Evolutionary conservation across 495 filamentous ascomycete genomes (phyloP).

Genomic region (Neurospora intermedia): DNA sequence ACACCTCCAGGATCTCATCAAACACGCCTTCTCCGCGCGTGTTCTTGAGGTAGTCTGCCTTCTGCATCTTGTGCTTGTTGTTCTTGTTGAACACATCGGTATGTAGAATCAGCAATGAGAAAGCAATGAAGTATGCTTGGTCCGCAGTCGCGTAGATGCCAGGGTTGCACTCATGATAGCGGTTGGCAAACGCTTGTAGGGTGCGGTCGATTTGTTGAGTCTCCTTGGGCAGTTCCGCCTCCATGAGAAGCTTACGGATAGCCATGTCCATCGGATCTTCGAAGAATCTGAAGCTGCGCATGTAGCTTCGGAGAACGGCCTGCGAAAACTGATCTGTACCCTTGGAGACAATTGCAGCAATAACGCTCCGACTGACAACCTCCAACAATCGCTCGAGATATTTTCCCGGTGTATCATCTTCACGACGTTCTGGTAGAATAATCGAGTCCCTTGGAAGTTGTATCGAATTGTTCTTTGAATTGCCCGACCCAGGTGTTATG

Average conservation of each 20-base stretch:
- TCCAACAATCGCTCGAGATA: constrained; percentile 79
- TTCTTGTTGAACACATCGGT: constrained; percentile 99
- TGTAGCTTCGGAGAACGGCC: constrained; percentile 80
- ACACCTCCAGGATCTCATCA: constrained; percentile 86
- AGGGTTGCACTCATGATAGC: constrained; percentile 97
- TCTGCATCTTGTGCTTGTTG: constrained; percentile 99
- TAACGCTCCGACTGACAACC: constrained; percentile 61
- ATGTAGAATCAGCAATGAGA: constrained; percentile 91
- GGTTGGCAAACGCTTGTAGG: constrained; percentile 86
- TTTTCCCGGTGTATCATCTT: constrained; percentile 81
- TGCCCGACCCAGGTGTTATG: constrained; percentile 51
- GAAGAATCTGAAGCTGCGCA: constrained; percentile 88
- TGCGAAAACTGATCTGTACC: constrained; percentile 73
- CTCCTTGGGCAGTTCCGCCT: constrained; percentile 90
- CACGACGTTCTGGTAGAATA: constrained; percentile 68
- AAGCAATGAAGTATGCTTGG: constrained; percentile 94
- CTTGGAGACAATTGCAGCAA: constrained; percentile 75
- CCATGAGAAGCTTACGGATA: constrained; percentile 88
- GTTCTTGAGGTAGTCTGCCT: constrained; percentile 90
- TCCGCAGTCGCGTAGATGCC: constrained; percentile 89
- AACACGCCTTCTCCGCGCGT: constrained; percentile 79
- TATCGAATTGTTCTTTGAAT: constrained; percentile 64
- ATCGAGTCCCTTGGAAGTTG: constrained; percentile 49
- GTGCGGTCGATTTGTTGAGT: constrained; percentile 97
- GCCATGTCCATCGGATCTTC: constrained; percentile 97